Evolutionary conservation across 1,139 yeast species (phyloP).

Genomic region (Diutina sp.): DNA sequence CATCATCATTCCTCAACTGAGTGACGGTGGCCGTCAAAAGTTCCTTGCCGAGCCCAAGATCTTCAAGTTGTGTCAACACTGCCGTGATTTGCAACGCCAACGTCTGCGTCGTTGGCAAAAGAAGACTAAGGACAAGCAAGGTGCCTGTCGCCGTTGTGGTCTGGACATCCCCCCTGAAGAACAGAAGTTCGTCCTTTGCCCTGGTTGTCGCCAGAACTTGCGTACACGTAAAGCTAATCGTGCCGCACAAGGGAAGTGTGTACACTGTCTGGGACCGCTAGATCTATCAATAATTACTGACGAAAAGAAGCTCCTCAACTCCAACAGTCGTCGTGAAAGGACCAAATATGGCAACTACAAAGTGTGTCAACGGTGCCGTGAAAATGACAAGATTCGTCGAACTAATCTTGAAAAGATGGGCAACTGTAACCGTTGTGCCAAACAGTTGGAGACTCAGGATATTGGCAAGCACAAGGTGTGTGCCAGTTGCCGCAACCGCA

Average conservation of each 20-base stretch:
- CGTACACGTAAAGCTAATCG: conserved; percentile 44
- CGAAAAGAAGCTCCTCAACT: conserved; percentile 5
- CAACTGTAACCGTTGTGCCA: conserved; percentile 51
- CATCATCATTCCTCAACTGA: conserved; percentile 23
- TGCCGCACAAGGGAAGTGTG: conserved; percentile 53
- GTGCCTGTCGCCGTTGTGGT: conserved; percentile 58
- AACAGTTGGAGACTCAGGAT: conserved; percentile 28
- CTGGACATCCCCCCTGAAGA: conserved; percentile 35
- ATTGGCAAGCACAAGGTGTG: conserved; percentile 47
- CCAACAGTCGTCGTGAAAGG: conserved; percentile 8
- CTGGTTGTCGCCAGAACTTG: conserved; percentile 41
- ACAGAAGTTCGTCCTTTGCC: conserved; percentile 44
- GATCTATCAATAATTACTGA: conserved; percentile 27
- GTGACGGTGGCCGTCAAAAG: conserved; percentile 8
- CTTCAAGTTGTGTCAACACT: conserved; percentile 48
- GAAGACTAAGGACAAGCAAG: conserved; percentile 44
- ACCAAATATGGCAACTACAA: conserved; percentile 27
- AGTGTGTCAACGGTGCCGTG: conserved; percentile 52
- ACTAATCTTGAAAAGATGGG: conserved; percentile 44
- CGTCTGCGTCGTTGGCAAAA: conserved; percentile 53
- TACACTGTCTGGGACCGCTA: conserved; percentile 54
- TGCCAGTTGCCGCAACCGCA: conserved; percentile 35
- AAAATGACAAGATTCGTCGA: conserved; percentile 45
- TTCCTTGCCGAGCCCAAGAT: conserved; percentile 27
- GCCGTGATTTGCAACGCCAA: conserved; percentile 51